Conservation (phyloP, 768 basidiomycete species). For the Solioccasus polychromus region DNA sequence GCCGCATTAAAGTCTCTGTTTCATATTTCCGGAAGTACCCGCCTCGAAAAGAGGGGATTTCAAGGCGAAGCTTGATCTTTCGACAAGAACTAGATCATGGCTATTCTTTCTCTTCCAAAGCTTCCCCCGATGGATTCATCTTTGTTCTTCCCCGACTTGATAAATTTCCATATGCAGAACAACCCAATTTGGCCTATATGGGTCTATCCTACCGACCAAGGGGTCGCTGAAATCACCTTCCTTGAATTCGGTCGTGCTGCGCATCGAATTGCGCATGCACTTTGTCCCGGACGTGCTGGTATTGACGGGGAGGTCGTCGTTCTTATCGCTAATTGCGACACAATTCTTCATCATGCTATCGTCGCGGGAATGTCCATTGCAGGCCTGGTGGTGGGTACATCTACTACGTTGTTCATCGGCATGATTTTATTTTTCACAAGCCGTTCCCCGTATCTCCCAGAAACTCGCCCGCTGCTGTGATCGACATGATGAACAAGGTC, state of each 20-base stretch:
- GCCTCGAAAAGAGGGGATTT: too few species aligned
- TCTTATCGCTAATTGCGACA: constrained; percentile 30
- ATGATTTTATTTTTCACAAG: constrained; percentile 14
- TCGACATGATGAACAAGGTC: constrained; percentile 21
- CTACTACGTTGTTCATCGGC: constrained; percentile 14
- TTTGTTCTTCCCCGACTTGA: constrained; percentile 22
- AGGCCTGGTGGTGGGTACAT: constrained; percentile 33
- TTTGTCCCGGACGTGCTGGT: constrained; percentile 34
- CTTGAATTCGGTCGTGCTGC: constrained; percentile 29
- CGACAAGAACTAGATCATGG: too few species aligned
- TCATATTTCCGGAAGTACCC: too few species aligned
- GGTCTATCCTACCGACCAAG: constrained; percentile 12
- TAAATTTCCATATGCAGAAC: constrained; percentile 23
- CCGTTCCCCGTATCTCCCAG: constrained; percentile 38
- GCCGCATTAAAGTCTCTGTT: too few species aligned
- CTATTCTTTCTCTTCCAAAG: too few species aligned
- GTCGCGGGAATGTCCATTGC: constrained; percentile 38
- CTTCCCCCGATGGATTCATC: constrained; percentile 27
- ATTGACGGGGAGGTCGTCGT: constrained; percentile 19
- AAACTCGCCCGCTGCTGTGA: constrained; percentile 42
- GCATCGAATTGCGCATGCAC: constrained; percentile 37
- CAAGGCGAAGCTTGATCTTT: too few species aligned
- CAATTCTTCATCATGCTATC: constrained; percentile 32
- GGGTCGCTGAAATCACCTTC: constrained; percentile 20
- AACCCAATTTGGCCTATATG: constrained; percentile 25